Base-by-base conservation (phyloP, 2,329 filamentous ascomycete genomes). In the Sphaerostilbella broomeana region DNA sequence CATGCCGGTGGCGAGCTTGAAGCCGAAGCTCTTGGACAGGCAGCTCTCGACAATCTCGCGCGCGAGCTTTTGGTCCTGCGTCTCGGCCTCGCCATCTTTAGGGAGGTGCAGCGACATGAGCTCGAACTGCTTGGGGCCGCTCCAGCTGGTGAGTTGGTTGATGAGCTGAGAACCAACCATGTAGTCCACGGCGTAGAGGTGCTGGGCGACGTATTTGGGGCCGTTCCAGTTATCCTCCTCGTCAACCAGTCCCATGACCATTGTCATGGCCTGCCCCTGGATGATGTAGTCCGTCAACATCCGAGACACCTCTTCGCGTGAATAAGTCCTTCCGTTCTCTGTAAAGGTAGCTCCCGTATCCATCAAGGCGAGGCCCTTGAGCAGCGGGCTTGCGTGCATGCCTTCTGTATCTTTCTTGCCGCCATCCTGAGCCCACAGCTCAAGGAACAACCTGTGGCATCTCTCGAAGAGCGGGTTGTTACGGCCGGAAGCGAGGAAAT, bases 201-300 rank as follows among this genome's bases (percentile, higher is more conserved):
- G 65, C 38, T 72, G 51, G 2, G 59, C 54, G 3, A 63, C 60
- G 46, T 77, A 78, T 24, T 58, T 53, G 0, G 75, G 73, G 1
- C 75, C 73, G 49, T 78, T 55, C 74, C 74, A 79, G 1, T 53
- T 58, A 20, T 64, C 67, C 20, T 68, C 64, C 3, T 64, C 57
- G 44, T 77, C 73, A 0, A 75, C 50, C 5, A 72, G 63, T 2
- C 68, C 65, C 66, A 75, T 68, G 1, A 70, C 72, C 54, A 71
- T 56, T 6, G 61, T 64, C 45, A 75, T 64, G 3, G 61, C 70
- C 44, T 76, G 72, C 3, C 71, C 73, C 44, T 79, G 73, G 27
- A 72, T 68, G 40, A 76, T 74, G 46, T 78, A 79, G 48, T 79
- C 73, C 3, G 67, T 69, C 49, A 77, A 59, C 46, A 69, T 59